phyloP scores from a whole-genome alignment of 106 monocot genomes.

The Chionographis japonica region DNA sequence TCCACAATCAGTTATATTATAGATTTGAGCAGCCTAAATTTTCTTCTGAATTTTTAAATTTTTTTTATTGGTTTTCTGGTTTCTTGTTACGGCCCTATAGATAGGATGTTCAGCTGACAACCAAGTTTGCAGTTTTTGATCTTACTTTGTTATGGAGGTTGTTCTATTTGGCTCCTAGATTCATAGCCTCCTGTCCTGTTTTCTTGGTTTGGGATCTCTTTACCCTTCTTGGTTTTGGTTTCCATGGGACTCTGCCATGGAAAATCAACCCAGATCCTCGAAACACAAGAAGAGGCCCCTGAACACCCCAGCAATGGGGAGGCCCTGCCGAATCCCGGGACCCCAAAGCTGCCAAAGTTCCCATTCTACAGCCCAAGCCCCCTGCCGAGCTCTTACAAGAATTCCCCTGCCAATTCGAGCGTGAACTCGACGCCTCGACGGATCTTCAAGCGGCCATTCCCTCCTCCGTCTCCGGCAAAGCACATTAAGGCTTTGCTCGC shows the following conservation, averaged over 20 bases:
- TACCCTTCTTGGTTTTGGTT: too few relatives aligned
- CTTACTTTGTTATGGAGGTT: not conserved
- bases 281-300: not conserved
- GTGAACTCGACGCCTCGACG: slow-evolving; percentile 38
- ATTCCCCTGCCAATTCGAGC: slow-evolving; percentile 25
- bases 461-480: slow-evolving; percentile 50
- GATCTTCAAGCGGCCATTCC: slow-evolving; percentile 61
- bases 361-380: slow-evolving; percentile 43
- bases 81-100: too few relatives aligned
- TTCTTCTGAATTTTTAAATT: too few relatives aligned
- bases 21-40: too few relatives aligned
- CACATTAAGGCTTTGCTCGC: slow-evolving; percentile 44
- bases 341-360: slow-evolving; percentile 31
- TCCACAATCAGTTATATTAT: too few relatives aligned
- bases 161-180: not conserved
- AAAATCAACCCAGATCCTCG: slow-evolving; percentile 17
- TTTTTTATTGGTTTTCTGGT: too few relatives aligned
- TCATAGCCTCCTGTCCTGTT: not conserved
- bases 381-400: slow-evolving; percentile 28
- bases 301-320: slow-evolving; percentile 13
- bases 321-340: slow-evolving; percentile 4
- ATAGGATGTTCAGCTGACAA: too few relatives aligned
- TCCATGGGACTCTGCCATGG: slow-evolving; percentile 51
- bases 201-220: too few relatives aligned
- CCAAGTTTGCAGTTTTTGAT: not conserved